Percentiles rank a stretch among this genome's conserved stretches.
Evolutionary conservation across 202 grass and related monocot species (phyloP).

Genomic region (Digitaria exilis): DNA sequence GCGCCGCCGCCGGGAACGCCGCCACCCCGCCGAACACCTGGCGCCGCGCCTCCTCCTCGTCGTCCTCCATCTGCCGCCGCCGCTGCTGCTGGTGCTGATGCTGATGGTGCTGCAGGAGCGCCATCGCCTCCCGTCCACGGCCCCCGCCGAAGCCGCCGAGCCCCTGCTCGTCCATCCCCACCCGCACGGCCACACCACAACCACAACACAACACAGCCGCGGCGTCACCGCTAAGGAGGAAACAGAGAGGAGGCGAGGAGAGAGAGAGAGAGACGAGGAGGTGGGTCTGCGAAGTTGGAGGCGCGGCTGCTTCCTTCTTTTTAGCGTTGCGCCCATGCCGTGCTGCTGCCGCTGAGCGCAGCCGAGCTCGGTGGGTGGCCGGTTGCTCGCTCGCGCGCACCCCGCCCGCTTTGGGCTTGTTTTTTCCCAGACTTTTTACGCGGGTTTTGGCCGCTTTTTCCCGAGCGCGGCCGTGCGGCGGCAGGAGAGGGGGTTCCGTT

Average conservation of each 20-base stretch:
- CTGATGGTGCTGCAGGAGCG: conserved; percentile 44
- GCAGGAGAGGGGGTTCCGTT: neutral
- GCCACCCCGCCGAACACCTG: conserved; percentile 43
- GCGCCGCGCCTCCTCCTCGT: conserved; percentile 32
- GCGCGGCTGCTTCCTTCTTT: conserved; percentile 47
- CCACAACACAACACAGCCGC: neutral
- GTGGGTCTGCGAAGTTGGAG: conserved; percentile 24
- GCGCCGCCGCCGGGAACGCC: conserved; percentile 34
- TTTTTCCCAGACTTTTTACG: conserved; percentile 20
- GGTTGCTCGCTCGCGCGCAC: conserved; percentile 20
- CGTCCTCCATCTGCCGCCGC: neutral
- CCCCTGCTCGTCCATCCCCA: conserved; percentile 46
- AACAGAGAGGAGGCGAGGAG: neutral
- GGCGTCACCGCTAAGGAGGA: neutral
- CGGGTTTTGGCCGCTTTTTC: conserved; percentile 17
- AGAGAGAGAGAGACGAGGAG: neutral
- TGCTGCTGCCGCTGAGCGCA: conserved; percentile 37
- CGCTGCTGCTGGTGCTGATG: conserved; percentile 2
- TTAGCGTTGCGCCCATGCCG: conserved; percentile 62
- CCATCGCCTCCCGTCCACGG: conserved; percentile 24
- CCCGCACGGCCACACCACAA: neutral
- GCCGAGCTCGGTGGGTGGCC: conserved; percentile 27
- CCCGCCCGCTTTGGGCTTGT: conserved; percentile 16
- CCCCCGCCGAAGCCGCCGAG: conserved; percentile 16
- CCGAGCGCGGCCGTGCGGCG: conserved; percentile 9